Percentiles rank a stretch among this genome's conserved stretches.
phyloP scores from a whole-genome alignment of 257 asterid species.

The Parsonsia alboflavescens region DNA sequence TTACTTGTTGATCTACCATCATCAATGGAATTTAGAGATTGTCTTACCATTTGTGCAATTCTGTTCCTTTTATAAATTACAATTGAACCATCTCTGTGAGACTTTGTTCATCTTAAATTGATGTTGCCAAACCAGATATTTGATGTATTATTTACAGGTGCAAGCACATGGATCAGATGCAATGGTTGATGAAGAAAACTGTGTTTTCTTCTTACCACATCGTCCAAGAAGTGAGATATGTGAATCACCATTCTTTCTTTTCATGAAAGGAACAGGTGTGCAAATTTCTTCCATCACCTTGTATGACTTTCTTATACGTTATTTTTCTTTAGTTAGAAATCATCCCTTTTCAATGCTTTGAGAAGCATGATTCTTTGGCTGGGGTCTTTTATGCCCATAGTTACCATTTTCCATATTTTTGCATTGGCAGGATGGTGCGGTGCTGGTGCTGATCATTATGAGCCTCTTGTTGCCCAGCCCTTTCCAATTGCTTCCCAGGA shows the following conservation, averaged over 20 bases:
- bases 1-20: neutral
- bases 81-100: neutral
- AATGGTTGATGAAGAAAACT: conserved; percentile 91
- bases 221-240: conserved; percentile 82
- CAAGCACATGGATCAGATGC: conserved; percentile 99
- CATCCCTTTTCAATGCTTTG: neutral
- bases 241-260: conserved; percentile 77
- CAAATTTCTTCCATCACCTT: neutral
- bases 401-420: neutral
- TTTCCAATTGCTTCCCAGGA: conserved; percentile 59
- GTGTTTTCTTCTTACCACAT: conserved; percentile 92
- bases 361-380: neutral
- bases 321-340: neutral
- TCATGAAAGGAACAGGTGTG: conserved; percentile 98
- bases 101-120: neutral
- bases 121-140: conserved; percentile 14
- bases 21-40: neutral
- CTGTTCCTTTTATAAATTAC: neutral
- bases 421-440: conserved; percentile 79
- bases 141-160: conserved; percentile 38
- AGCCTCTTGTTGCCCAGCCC: conserved; percentile 76
- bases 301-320: neutral
- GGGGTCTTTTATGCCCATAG: conserved; percentile 4
- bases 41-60: neutral
- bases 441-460: conserved; percentile 96